Percentiles rank a stretch among this genome's conserved stretches.
Conservation (phyloP, 306 rosid species). For the Quercus rubra region DNA sequence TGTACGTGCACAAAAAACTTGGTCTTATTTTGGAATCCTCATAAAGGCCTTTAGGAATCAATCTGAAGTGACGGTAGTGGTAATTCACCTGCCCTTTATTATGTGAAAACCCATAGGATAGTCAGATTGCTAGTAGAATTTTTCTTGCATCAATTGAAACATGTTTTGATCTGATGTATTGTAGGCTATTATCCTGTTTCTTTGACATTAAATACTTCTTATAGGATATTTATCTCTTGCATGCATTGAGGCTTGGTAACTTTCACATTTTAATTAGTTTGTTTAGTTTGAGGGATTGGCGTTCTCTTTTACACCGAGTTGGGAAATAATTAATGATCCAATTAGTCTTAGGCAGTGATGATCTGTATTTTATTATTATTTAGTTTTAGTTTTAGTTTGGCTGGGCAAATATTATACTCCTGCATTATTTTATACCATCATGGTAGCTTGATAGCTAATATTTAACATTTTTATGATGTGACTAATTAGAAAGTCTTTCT, state of each 20-base stretch:
- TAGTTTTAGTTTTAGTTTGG: background rate
- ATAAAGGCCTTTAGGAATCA: no score
- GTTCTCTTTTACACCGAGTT: background rate
- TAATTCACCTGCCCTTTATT: no score
- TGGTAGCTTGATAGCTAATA: background rate
- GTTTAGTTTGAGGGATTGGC: background rate
- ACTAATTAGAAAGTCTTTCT: constrained; percentile 15
- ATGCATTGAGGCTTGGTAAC: no score
- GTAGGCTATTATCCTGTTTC: no score
- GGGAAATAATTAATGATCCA: no score
- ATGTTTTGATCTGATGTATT: background rate
- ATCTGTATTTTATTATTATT: background rate
- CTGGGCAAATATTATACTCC: no score
- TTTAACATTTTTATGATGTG: background rate
- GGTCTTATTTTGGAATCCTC: no score
- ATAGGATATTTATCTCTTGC: no score
- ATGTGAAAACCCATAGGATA: no score
- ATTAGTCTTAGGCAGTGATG: background rate
- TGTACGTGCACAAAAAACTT: no score
- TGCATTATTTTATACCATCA: background rate
- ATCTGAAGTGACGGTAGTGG: no score
- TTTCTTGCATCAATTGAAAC: background rate
- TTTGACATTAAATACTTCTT: no score
- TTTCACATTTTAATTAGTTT: background rate
- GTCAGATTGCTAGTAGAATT: background rate